These are phyloP conservation scores for Chlorophyllum brunneum DNA, from an alignment of 768 basidiomycete genomes.

Conservation along the genomic window DNA sequence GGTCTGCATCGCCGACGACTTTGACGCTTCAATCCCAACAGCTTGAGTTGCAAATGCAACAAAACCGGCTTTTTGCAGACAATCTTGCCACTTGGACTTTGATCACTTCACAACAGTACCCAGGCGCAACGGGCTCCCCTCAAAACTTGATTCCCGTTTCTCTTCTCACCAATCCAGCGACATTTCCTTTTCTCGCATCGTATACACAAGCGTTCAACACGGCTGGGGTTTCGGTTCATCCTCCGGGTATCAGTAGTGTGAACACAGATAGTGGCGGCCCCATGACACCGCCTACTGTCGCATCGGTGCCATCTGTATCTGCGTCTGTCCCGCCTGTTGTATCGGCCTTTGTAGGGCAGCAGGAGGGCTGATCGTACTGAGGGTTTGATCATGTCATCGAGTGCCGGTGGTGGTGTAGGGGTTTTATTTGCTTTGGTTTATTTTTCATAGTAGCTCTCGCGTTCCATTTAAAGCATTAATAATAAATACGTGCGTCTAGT, in stretches of 20 bases:
- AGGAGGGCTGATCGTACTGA: background rate
- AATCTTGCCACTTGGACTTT: background rate
- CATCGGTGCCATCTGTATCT: background rate
- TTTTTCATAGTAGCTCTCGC: no score
- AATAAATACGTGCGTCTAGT: no score
- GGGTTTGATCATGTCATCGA: background rate
- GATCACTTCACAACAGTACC: background rate
- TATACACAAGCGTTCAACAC: background rate
- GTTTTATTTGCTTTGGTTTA: background rate
- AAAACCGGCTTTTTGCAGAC: background rate
- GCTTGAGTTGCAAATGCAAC: background rate
- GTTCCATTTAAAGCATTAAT: no score
- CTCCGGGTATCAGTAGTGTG: background rate
- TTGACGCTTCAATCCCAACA: background rate
- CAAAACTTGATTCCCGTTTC: background rate
- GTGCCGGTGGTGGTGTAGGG: background rate
- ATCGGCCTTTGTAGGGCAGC: slow-evolving; percentile 6
- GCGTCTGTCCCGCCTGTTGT: background rate
- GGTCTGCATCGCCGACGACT: background rate
- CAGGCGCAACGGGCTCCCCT: background rate
- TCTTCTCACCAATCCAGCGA: background rate
- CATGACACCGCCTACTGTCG: background rate
- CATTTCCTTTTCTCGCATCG: background rate
- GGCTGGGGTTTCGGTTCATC: background rate
- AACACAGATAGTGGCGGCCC: no score